Base-by-base conservation (phyloP, 768 basidiomycete species). In the Kwoniella sp. region DNA sequence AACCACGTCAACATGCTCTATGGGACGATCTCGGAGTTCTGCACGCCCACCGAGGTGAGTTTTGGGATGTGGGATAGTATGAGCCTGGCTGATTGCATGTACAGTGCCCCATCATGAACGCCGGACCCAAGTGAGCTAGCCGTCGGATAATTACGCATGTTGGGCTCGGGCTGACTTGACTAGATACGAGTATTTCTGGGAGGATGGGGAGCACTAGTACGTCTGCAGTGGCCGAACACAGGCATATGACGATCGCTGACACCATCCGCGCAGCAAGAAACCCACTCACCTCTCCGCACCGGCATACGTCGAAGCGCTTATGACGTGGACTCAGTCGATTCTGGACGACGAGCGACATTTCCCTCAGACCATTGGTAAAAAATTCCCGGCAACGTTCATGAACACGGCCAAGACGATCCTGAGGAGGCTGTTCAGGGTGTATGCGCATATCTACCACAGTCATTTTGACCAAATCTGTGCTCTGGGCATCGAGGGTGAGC, bases 1-100 rank as follows among this genome's bases (percentile, higher is more conserved):
- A 99, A 98, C 71, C 95, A 99, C 71, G 77, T 99, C 60, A 99
- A 99, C 73, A 99, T 99, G 95, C 78, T 99, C 17, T 99, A 98
- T 67, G 95, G 93, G 10, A 95, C 91, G 9, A 84, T 99, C 20
- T 95, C 95, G 2, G 95, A 99, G 76, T 98, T 98, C 70, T 99
- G 95, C 75, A 96, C 88, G 15, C 81, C 85, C 9, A 83, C 91
- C 69, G 90, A 95, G 81, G 91, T 87, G 67, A 63, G 80, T 32
- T 47, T 19, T 36, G 5, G 34, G 19, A 15, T 12, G 19, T 36
- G 34, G 34, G 34, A 15, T 15, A 32, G 31, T 15, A 32, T 38
- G 15, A 32, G 31, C 31, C 15, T 19, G 19, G 37, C 37, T 38
- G 37, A 38, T 38, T 4, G 8, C n/a, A 1, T 20, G 28, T 11